These are phyloP conservation scores for Pichia kluyveri DNA, from an alignment of 805 yeast species.

Conservation along the genomic window DNA sequence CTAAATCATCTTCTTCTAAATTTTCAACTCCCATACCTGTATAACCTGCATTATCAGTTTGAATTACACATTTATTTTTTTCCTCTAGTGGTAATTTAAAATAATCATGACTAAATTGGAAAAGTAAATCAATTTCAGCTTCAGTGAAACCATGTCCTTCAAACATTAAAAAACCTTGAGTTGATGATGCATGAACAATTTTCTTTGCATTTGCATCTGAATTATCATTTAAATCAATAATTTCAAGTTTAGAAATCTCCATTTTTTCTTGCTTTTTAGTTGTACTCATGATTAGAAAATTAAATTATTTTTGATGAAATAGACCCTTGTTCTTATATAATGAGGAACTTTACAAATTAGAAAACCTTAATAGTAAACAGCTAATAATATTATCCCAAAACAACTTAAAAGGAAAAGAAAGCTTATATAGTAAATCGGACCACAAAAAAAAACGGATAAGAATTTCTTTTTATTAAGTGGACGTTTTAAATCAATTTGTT, in stretches of 20 bases:
- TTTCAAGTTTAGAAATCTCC: conserved; percentile 28
- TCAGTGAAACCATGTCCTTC: conserved; percentile 44
- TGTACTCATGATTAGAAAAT: too few species aligned
- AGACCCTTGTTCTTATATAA: too few species aligned
- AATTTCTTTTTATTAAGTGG: too few species aligned
- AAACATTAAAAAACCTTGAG: conserved; percentile 42
- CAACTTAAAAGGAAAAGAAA: too few species aligned
- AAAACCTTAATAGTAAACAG: too few species aligned
- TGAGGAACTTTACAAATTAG: too few species aligned
- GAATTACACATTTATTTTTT: conserved; percentile 43
- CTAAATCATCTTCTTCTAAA: conserved; percentile 27
- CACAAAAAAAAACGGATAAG: too few species aligned
- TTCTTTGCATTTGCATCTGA: conserved; percentile 28
- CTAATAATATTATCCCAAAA: too few species aligned
- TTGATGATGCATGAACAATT: conserved; percentile 36
- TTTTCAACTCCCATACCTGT: conserved; percentile 35
- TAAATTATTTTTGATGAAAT: too few species aligned
- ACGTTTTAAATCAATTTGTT: too few species aligned
- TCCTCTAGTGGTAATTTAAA: conserved; percentile 37
- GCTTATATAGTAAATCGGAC: too few species aligned
- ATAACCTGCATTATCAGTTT: conserved; percentile 39
- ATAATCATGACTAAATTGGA: conserved; percentile 19
- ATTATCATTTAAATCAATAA: conserved; percentile 32
- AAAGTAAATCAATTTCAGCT: conserved; percentile 28
- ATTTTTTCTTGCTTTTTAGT: neutral